Evolutionary conservation across 345 rosid genomes (phyloP), one percentile per base, ranked within the genome.

Genomic region (Eucalyptus paniculata): DNA sequence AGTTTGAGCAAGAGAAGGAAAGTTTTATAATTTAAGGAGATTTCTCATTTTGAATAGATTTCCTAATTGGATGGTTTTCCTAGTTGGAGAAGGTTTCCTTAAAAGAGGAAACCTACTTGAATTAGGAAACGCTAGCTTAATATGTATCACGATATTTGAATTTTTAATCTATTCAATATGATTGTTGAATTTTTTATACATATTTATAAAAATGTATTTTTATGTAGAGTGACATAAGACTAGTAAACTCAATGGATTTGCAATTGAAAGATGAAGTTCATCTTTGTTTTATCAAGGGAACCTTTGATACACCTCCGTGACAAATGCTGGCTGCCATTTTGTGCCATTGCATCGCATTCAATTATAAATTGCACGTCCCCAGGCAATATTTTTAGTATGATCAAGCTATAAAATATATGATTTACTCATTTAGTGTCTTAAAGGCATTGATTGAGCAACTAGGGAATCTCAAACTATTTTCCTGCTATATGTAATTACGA

Each of bases 61-160:
- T 53, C 4, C 0, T 8, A 53, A 53, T 19, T 53, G 24, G 2
- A 53, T 53, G 58, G 11, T 8, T 53, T 53, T 53, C 58, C 5
- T 53, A 53, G 24, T 53, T 53, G 10, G 56, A 53, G 4, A 53
- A 7, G 2, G 34, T 62, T 62, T 14, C 56, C 56, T 53, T 1
- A 7, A 53, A 53, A 53, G 24, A 53, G 10, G 24, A 53, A 53
- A 53, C 9, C 56, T 53, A 53, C 9, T 51, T 3, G 56, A 53
- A 53, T 19, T 53, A 53, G 56, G 4, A 53, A 53, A 53, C 24
- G 6, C 12, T 56, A 56, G 62, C 30, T 24, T 10, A 56, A 56
- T 23, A 24, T 56, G 58, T 53, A 53, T 53, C 1, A 0, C 1
- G 12, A 23, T 24, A 0, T 56, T 0, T 56, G 2, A 56, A 24